phyloP scores from a whole-genome alignment of 306 rosid species.

The Erythrophleum fordii region DNA sequence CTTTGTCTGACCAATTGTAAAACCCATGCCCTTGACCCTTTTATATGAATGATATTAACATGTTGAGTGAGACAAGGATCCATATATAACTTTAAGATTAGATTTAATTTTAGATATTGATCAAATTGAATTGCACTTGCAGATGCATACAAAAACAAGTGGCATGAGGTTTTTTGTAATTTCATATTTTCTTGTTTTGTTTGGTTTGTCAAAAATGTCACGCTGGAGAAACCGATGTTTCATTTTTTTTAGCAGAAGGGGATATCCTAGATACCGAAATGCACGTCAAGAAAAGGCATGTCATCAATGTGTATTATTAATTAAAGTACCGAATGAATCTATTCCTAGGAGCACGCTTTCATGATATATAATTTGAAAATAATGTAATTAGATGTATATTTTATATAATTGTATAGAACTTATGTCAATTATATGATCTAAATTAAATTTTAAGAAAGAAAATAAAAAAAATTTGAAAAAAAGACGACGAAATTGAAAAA shows the following conservation, averaged over 20 bases:
- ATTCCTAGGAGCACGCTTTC: not conserved
- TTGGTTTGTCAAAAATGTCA: constrained; percentile 46
- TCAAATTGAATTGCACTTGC: constrained; percentile 40
- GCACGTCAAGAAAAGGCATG: constrained; percentile 4
- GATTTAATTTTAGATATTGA: not conserved
- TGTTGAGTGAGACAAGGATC: not conserved
- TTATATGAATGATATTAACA: not conserved
- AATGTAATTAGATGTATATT: too few relatives aligned
- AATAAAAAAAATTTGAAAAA: too few relatives aligned
- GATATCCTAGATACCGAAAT: not conserved
- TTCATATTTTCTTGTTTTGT: constrained; percentile 1
- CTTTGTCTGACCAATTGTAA: constrained; percentile 62
- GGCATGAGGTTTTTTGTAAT: constrained; percentile 21
- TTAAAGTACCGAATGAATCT: not conserved
- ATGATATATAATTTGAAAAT: not conserved
- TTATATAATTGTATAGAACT: too few relatives aligned
- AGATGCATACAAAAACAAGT: constrained; percentile 41
- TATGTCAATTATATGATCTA: too few relatives aligned
- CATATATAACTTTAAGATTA: not conserved
- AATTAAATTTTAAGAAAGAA: too few relatives aligned
- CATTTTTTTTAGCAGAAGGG: not conserved
- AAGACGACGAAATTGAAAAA: too few relatives aligned
- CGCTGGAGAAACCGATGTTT: constrained; percentile 30
- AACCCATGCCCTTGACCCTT: not conserved
- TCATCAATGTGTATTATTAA: not conserved